Evolutionary conservation across 2,329 filamentous ascomycete genomes (phyloP), one percentile per base, ranked within the genome.

Genomic region (Fusarium haematococcum): DNA sequence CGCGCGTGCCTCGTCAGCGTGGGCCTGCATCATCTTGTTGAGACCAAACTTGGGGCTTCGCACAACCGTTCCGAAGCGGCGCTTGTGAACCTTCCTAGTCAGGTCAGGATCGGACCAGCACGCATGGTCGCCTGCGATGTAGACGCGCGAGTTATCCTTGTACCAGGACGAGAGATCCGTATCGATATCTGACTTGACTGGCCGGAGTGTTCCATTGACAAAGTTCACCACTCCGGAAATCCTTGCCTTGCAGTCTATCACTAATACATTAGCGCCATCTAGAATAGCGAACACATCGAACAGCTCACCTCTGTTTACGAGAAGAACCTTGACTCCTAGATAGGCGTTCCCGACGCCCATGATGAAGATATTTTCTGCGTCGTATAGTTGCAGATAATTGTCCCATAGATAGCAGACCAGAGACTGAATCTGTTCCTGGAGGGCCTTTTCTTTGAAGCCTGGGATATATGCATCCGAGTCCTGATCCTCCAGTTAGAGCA

Each of bases 331-430:
- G 57, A 98, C 90, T 2, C 94, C 95, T 4, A 93, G 86, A 79
- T 97, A 97, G 2, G 97, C 94, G 77, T 95, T 92, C n/a, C 97
- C 97, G 2, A 97, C 91, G 1, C 97, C 96, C 80, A 99, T 88
- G 25, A 99, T 86, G 80, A 97, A 94, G 18, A 98, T 90, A 62
- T 96, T 91, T 7, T 92, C 91, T 0, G 89, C 87, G 3, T 92
- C 84, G 60, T 92, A 91, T 35, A 94, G 87, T 86, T 98, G 94
- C 23, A 99, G 91, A 79, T 98, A 98, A 80, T 99, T 99, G 77
- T 98, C 95, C 97, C 97, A 99, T 16, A 99, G 86, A 79, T 98
- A 98, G 69, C 89, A 91, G 6, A 96, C 91, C 13, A 98, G 85
- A 70, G 96, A 92, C 71, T 93, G 91, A 0, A 90, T 91, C 81